phyloP scores from a whole-genome alignment of 1,284 basidiomycete species.

The Trametes sp. region DNA sequence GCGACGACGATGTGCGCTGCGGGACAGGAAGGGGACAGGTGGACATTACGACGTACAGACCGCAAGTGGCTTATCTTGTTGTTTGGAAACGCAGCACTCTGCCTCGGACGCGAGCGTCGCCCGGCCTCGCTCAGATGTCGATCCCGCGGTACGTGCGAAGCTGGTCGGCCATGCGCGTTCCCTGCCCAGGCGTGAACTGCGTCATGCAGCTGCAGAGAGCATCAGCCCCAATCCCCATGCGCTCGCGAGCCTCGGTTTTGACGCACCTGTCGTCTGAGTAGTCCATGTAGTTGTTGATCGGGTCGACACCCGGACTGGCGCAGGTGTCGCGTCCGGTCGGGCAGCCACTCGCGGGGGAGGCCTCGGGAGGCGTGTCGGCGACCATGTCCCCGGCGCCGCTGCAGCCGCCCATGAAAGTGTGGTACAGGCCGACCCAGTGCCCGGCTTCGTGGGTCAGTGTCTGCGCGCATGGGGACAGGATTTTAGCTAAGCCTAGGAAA shows the following conservation, averaged over 20 bases:
- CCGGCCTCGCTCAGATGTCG: no score
- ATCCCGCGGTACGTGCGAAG: conserved; percentile 56
- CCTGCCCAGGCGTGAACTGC: conserved; percentile 55
- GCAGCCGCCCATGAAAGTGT: conserved; percentile 68
- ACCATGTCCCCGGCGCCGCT: conserved; percentile 55
- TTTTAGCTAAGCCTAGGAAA: not conserved
- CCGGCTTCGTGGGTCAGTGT: conserved; percentile 65
- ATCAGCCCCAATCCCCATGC: not conserved
- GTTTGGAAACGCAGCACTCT: no score
- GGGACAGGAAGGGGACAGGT: not conserved
- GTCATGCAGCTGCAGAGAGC: conserved; percentile 49
- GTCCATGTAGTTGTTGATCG: conserved; percentile 50
- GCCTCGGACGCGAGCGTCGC: no score
- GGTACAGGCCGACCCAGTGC: conserved; percentile 65
- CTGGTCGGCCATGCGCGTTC: conserved; percentile 50
- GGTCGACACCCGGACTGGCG: conserved; percentile 45
- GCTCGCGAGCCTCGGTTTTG: no score
- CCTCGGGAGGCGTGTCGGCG: conserved; percentile 58
- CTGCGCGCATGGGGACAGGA: conserved; percentile 28
- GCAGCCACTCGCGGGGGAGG: conserved; percentile 53
- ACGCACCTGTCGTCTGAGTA: conserved; percentile 36
- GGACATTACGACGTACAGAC: not conserved
- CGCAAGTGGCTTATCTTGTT: not conserved
- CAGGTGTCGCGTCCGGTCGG: conserved; percentile 57
- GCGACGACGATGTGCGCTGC: no score